Conservation (phyloP, 2,329 filamentous ascomycete species). For the Colletotrichum sp. region DNA sequence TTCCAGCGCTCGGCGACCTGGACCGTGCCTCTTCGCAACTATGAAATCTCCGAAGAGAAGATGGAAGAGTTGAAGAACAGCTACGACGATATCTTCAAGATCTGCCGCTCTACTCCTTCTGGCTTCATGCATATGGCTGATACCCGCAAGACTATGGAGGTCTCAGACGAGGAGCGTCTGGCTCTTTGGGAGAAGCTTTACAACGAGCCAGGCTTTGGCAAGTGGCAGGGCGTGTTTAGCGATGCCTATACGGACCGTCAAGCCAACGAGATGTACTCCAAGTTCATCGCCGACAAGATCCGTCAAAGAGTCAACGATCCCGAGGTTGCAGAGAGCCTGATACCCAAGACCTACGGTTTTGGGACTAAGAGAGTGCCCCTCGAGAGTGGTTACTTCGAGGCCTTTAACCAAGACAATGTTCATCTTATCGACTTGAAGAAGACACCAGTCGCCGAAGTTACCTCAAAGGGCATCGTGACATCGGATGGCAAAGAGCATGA, state of each 20-base stretch:
- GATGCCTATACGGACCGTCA: constrained; percentile 42
- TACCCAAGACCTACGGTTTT: constrained; percentile 50
- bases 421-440: constrained; percentile 64
- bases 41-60: constrained; percentile 41
- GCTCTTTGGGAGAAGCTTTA: constrained; percentile 45
- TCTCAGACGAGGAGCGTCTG: constrained; percentile 35
- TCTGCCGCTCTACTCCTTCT: constrained; percentile 29
- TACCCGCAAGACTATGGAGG: constrained; percentile 33
- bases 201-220: constrained; percentile 41
- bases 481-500: constrained; percentile 52
- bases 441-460: constrained; percentile 52
- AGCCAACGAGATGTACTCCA: constrained; percentile 25
- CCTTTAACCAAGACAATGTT: constrained; percentile 65
- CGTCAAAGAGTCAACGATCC: constrained; percentile 55
- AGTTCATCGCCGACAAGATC: constrained; percentile 45
- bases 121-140: constrained; percentile 33
- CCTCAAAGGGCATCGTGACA: constrained; percentile 48
- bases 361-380: constrained; percentile 54
- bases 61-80: constrained; percentile 36
- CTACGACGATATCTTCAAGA: constrained; percentile 34
- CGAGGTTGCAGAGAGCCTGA: constrained; percentile 54
- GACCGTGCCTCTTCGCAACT: constrained; percentile 41
- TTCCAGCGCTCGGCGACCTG: constrained; percentile 39
- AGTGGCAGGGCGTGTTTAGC: constrained; percentile 31
- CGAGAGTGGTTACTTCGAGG: constrained; percentile 61